phyloP scores from a whole-genome alignment of 345 rosid genomes.

The Odontarrhena argentea region DNA sequence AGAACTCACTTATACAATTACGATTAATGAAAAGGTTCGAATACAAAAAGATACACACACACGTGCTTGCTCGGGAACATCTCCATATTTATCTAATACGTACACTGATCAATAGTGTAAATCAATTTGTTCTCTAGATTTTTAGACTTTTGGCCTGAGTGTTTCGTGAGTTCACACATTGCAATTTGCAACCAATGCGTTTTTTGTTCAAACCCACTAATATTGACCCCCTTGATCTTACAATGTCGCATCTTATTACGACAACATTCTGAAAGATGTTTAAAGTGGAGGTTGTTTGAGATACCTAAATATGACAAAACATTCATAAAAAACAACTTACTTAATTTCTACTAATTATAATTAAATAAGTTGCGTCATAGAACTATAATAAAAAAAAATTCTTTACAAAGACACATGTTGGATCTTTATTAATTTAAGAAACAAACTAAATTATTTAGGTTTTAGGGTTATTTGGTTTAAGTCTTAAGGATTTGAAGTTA shows the following conservation, averaged over 20 bases:
- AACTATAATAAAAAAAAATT: background rate
- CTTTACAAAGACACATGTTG: too few species aligned
- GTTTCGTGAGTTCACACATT: slow-evolving; percentile 29
- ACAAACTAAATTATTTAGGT: too few species aligned
- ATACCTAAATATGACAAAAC: background rate
- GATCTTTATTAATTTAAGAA: too few species aligned
- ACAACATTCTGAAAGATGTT: background rate
- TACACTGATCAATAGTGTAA: background rate
- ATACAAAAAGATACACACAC: slow-evolving; percentile 26
- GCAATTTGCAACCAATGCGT: background rate
- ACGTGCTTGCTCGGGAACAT: slow-evolving; percentile 42
- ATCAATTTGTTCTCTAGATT: slow-evolving; percentile 4
- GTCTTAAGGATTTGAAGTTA: too few species aligned
- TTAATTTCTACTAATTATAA: background rate
- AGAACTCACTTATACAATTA: slow-evolving; percentile 10
- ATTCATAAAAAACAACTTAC: background rate
- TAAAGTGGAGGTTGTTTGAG: background rate
- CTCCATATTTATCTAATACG: slow-evolving; percentile 19
- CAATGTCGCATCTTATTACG: slow-evolving; percentile 26
- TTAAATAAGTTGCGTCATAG: background rate
- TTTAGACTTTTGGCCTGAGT: slow-evolving; percentile 24
- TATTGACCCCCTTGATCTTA: slow-evolving; percentile 32
- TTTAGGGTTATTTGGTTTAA: too few species aligned
- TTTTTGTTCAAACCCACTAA: slow-evolving; percentile 34
- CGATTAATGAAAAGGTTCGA: slow-evolving; percentile 1